Percentiles rank a stretch among this genome's conserved stretches.
Evolutionary conservation across 768 basidiomycete genomes (phyloP).

Genomic region (Dictyophora rubrovolvata): DNA sequence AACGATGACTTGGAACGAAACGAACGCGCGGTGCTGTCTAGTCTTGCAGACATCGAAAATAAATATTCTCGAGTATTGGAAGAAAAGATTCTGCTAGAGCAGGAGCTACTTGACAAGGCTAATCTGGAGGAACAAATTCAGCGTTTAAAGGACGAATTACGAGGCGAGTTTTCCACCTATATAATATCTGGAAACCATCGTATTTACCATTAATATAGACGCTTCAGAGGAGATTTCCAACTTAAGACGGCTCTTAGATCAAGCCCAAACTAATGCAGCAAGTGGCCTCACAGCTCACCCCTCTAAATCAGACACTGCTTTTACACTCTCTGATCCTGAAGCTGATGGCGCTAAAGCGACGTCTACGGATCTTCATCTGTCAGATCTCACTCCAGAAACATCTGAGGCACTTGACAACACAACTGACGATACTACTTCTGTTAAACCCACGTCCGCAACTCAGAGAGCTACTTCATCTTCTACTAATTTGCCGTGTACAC

Average conservation of each 20-base stretch:
- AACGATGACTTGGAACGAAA: conserved; percentile 96
- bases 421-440: conserved; percentile 8
- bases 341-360: conserved; percentile 49
- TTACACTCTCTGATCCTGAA: conserved; percentile 25
- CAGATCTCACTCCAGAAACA: conserved; percentile 39
- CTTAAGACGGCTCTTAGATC: conserved; percentile 61
- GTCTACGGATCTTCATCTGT: conserved; percentile 51
- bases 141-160: conserved; percentile 81
- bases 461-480: conserved; percentile 20
- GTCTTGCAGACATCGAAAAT: conserved; percentile 72
- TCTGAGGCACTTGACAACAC: conserved; percentile 19
- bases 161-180: conserved; percentile 47
- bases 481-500: conserved; percentile 36
- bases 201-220: conserved; percentile 36
- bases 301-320: conserved; percentile 19
- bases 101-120: conserved; percentile 87
- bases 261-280: conserved; percentile 25
- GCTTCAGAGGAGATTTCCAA: conserved; percentile 77
- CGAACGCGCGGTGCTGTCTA: conserved; percentile 80
- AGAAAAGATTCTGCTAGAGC: conserved; percentile 94
- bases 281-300: conserved; percentile 14
- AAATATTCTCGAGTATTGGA: conserved; percentile 87
- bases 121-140: conserved; percentile 85
- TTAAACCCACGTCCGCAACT: conserved; percentile 8
- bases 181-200: background rate